Evolutionary conservation across 2,329 filamentous ascomycete species (phyloP), one percentile per base, ranked within the genome.

Genomic region (Raffaelea deltoideospora): DNA sequence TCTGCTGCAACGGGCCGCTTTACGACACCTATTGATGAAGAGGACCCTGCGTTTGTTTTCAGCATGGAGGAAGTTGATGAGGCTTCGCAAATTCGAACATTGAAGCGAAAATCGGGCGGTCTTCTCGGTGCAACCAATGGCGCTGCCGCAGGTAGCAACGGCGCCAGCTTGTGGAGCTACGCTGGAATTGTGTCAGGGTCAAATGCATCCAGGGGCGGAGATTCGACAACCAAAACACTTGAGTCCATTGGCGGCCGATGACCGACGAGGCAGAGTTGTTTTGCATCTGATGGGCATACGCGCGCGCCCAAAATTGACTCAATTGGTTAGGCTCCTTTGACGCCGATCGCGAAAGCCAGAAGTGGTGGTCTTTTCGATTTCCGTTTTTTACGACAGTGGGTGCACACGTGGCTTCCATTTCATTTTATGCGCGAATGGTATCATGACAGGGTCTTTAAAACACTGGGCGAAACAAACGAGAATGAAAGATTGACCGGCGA

Each of bases 51-150:
- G 20, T 76, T 77, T 44, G 68, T 78, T 13, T 78, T 78, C 50
- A 70, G 60, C 48, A 77, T 78, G 72, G 73, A 78, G 45, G 70
- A 74, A 38, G 69, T 72, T 20, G 68, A 70, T 18, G 70, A 74
- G 23, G 57, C 64, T 18, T 57, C 65, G 27, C 54, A 43, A 15
- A 22, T 34, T 30, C 24, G 37, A 4, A 29, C 41, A 20, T 21
- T 31, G 26, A 43, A 41, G 29, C 39, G 38, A 3, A 41, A 33
- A 3, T 44, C 42, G 1, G 34, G 28, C 22, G 31, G 39, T 24
- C 28, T 39, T 21, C 38, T 41, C n/a, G n/a, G n/a, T n/a, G 33
- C 44, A 19, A 50, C 48, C 50, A 34, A 34, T 30, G 19, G 24
- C 37, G 8, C n/a, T n/a, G n/a, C n/a, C n/a, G n/a, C n/a, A n/a